phyloP scores from a whole-genome alignment of 176 grass and related monocot species.

The Tillandsia leiboldiana region DNA sequence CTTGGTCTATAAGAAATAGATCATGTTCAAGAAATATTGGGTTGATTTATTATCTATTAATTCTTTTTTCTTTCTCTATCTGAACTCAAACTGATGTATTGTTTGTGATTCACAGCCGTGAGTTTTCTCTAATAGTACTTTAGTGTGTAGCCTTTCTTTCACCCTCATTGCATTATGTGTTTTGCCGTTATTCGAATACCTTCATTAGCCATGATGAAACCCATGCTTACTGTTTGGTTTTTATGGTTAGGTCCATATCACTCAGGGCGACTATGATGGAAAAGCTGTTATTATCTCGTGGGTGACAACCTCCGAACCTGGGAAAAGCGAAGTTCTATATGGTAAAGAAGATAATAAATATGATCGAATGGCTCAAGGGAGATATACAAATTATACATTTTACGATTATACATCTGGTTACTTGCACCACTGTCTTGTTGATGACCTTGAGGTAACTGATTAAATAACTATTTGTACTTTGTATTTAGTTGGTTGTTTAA shows the following conservation, averaged over 20 bases:
- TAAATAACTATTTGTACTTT: not conserved
- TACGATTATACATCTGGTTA: constrained; percentile 91
- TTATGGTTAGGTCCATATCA: constrained; percentile 72
- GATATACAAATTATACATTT: constrained; percentile 76
- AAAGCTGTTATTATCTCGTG: constrained; percentile 82
- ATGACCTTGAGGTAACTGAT: constrained; percentile 55
- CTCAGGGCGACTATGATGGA: constrained; percentile 95
- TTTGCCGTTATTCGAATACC: not conserved
- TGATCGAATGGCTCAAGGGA: constrained; percentile 54
- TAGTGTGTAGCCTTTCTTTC: no score
- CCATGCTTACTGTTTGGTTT: not conserved
- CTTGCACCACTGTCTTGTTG: constrained; percentile 82
- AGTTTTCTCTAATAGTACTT: no score
- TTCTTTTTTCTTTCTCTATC: no score
- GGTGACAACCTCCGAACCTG: constrained; percentile 61
- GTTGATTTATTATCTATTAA: no score
- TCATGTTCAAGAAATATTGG: no score
- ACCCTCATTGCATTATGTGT: no score
- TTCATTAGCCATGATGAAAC: not conserved
- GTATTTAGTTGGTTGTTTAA: not conserved
- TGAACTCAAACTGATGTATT: no score
- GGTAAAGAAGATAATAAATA: constrained; percentile 47
- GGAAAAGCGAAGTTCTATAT: constrained; percentile 59
- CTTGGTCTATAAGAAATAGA: no score
- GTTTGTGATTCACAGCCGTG: no score